Evolutionary conservation across 2,329 filamentous ascomycete species (phyloP), one percentile per base, ranked within the genome.

Genomic region (Emydomyces testavorans): DNA sequence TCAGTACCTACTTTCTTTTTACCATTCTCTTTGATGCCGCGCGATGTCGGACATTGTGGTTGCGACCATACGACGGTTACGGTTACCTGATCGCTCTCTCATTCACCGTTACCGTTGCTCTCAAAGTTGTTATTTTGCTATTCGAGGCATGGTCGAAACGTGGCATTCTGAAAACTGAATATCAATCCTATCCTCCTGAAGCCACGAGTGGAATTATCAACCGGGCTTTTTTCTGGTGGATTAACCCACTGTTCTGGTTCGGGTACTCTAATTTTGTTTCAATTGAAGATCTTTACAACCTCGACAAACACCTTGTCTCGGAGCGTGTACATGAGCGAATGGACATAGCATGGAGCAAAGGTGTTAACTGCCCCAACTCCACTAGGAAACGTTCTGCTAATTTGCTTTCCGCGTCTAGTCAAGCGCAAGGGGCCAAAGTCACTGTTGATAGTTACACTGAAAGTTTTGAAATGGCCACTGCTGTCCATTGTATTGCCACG

Each of bases 181-280:
- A 67, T 39, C 58, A 61, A 1, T 52, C 56, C 1, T 67, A 64
- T 35, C 72, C 75, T 1, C 68, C 65, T 0, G 77, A 80, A 55
- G 69, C 69, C 2, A 76, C 71, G 1, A 72, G 69, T 39, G 68
- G 74, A 2, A 61, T 74, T n/a, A 71, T 71, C 52, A 75, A 65
- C 50, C 63, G 65, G 36, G 61, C 60, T 0, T 59, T 75, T 10
- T 78, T 78, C 55, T 71, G 66, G 63, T 78, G 75, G 75, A 58
- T 77, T 42, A 76, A 72, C 49, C 65, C 67, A 2, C 57, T 79
- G 5, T 71, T 80, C 35, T 64, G 64, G 21, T 59, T 62, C 13
- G 74, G 75, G 0, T 76, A 69, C 59, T 65, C 59, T 3, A 70
- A 65, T 5, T 52, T 64, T 2, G 53, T 76, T 4, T 54, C 58